Evolutionary conservation across 331 rosid species (phyloP).

Genomic region (Quercus lobata): DNA sequence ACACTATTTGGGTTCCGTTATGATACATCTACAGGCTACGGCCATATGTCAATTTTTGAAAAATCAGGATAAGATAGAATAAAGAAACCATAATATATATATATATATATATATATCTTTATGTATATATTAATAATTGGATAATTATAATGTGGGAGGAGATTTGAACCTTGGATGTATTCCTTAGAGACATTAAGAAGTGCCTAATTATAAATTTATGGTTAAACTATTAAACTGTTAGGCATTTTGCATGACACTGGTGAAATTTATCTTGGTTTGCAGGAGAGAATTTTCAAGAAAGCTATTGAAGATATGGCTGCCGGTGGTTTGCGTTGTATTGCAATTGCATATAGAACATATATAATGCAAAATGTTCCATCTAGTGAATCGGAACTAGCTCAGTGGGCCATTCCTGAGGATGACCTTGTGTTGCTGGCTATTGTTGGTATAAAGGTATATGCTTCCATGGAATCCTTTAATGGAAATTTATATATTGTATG

Average conservation of each 20-base stretch:
- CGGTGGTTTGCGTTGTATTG: slow-evolving; percentile 82
- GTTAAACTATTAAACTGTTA: not conserved
- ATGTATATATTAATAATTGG: too few relatives aligned
- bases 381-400: slow-evolving; percentile 55
- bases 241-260: not conserved
- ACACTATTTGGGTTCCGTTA: too few relatives aligned
- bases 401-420: slow-evolving; percentile 86
- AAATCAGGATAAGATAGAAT: too few relatives aligned
- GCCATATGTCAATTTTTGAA: too few relatives aligned
- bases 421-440: slow-evolving; percentile 84
- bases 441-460: slow-evolving; percentile 83
- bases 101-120: too few relatives aligned
- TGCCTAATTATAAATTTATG: too few relatives aligned
- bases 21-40: too few relatives aligned
- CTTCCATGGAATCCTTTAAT: not conserved
- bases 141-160: too few relatives aligned
- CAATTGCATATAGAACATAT: slow-evolving; percentile 76
- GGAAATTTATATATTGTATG: not conserved
- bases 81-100: too few relatives aligned
- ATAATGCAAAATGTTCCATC: slow-evolving; percentile 60
- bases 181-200: too few relatives aligned
- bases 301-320: slow-evolving; percentile 91
- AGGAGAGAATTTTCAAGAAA: slow-evolving; percentile 50
- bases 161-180: too few relatives aligned
- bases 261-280: slow-evolving; percentile 21